Conservation (phyloP, 352 stramenopile genomes). For the Phytophthora fragariaefolia region DNA sequence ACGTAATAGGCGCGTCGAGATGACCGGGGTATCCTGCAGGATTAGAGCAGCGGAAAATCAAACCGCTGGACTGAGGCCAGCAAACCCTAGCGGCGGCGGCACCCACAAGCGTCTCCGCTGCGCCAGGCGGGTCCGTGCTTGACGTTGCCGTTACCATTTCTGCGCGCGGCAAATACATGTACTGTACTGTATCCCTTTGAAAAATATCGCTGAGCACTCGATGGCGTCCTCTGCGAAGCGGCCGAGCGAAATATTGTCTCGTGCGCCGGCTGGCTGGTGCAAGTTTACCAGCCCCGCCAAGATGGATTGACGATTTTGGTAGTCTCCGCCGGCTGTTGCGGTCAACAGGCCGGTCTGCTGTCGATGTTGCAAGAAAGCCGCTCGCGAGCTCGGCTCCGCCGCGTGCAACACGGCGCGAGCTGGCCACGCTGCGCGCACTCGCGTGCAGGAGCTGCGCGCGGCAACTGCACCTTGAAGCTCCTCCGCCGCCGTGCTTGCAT, state of each 20-base stretch:
- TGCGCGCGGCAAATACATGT: too few species aligned
- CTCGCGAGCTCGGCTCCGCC: not conserved
- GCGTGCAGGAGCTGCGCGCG: not conserved
- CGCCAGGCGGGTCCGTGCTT: too few species aligned
- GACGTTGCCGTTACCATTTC: too few species aligned
- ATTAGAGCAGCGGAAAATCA: conserved; percentile 28
- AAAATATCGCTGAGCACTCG: not conserved
- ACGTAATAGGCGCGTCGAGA: conserved; percentile 24
- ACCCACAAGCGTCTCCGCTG: not conserved
- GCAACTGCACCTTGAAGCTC: conserved; percentile 28
- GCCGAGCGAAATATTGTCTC: conserved; percentile 24
- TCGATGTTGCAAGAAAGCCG: conserved; percentile 27
- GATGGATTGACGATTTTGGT: conserved; percentile 39
- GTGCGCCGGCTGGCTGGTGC: conserved; percentile 32
- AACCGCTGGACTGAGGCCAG: conserved; percentile 27
- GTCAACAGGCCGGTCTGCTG: conserved; percentile 16
- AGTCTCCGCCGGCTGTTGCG: conserved; percentile 35
- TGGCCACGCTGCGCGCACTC: not conserved
- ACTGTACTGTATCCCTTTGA: not conserved
- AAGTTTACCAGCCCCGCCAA: conserved; percentile 29
- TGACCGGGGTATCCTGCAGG: conserved; percentile 28
- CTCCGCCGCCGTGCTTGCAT: conserved; percentile 8
- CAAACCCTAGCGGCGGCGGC: conserved; percentile 30
- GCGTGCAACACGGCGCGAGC: conserved; percentile 4
- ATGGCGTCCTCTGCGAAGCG: too few species aligned